These are phyloP conservation scores for Paecilomyces niveus DNA, from an alignment of 2,329 filamentous ascomycete species.

Conservation along the genomic window DNA sequence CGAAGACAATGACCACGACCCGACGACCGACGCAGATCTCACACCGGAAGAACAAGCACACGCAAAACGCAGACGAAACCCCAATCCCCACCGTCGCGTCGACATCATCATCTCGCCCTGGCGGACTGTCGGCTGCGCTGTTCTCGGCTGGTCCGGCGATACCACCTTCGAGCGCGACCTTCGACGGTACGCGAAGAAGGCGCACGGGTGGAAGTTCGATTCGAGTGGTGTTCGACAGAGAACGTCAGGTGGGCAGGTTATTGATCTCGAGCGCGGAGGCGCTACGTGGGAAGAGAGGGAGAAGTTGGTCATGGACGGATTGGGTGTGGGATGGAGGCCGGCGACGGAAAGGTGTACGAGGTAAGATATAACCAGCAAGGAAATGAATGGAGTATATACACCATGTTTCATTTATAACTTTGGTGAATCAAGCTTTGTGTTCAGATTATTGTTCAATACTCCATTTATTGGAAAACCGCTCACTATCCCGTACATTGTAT, in stretches of 20 bases:
- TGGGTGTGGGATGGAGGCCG: conserved; percentile 61
- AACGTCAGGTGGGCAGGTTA: conserved; percentile 56
- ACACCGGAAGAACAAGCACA: conserved; percentile 5
- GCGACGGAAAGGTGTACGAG: conserved; percentile 64
- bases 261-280: conserved; percentile 57
- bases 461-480: neutral
- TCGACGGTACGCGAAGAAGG: conserved; percentile 67
- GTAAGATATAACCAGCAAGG: conserved; percentile 18
- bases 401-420: too few relatives aligned
- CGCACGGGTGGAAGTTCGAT: conserved; percentile 76
- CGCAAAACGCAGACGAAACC: conserved; percentile 44
- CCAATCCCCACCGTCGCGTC: conserved; percentile 72
- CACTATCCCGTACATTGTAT: neutral
- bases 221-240: conserved; percentile 74
- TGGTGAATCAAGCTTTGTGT: too few relatives aligned
- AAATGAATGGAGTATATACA: neutral
- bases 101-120: conserved; percentile 89
- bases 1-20: conserved; percentile 26
- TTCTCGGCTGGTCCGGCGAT: conserved; percentile 81
- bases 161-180: conserved; percentile 88
- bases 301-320: conserved; percentile 67
- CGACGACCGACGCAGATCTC: conserved; percentile 1
- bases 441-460: neutral
- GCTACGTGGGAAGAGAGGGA: conserved; percentile 64
- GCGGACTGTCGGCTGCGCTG: conserved; percentile 79